Conservation (phyloP, 495 filamentous ascomycete species). For the Neurospora terricola region DNA sequence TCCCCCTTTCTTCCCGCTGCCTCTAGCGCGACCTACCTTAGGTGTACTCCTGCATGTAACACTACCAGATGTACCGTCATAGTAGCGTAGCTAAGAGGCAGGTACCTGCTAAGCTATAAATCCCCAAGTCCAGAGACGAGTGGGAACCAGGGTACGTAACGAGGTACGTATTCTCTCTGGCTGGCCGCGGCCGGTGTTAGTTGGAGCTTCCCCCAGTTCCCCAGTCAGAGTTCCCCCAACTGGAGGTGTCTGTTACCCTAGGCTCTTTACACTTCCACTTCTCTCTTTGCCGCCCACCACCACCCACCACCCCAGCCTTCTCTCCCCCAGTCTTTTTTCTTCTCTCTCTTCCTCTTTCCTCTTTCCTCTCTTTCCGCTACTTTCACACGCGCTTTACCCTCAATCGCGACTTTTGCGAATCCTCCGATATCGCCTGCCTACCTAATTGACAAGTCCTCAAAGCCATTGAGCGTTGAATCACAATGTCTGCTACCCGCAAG, state of each 20-base stretch:
- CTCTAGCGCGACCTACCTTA: background rate
- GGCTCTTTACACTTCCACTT: background rate
- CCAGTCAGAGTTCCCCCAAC: constrained; percentile 1
- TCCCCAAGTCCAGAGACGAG: background rate
- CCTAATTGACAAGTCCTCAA: constrained; percentile 15
- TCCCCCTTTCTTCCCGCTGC: background rate
- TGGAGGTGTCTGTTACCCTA: background rate
- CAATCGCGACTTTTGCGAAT: constrained; percentile 12
- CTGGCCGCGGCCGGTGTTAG: background rate
- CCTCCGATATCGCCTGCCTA: constrained; percentile 7
- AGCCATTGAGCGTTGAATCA: constrained; percentile 7
- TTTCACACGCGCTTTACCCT: constrained; percentile 13
- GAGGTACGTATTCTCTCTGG: background rate
- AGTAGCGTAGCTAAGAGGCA: background rate
- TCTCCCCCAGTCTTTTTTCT: constrained; percentile 19
- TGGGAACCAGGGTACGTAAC: background rate
- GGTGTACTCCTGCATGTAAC: background rate
- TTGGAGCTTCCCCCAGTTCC: background rate
- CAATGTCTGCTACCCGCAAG: constrained; percentile 35
- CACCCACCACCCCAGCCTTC: constrained; percentile 22
- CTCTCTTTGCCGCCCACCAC: constrained; percentile 18
- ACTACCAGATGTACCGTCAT: background rate
- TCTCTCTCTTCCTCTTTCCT: constrained; percentile 14
- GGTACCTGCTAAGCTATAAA: background rate
- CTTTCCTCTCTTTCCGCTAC: constrained; percentile 12